Evolutionary conservation across 2,329 filamentous ascomycete species (phyloP).

Genomic region (Cercospora berteroae): DNA sequence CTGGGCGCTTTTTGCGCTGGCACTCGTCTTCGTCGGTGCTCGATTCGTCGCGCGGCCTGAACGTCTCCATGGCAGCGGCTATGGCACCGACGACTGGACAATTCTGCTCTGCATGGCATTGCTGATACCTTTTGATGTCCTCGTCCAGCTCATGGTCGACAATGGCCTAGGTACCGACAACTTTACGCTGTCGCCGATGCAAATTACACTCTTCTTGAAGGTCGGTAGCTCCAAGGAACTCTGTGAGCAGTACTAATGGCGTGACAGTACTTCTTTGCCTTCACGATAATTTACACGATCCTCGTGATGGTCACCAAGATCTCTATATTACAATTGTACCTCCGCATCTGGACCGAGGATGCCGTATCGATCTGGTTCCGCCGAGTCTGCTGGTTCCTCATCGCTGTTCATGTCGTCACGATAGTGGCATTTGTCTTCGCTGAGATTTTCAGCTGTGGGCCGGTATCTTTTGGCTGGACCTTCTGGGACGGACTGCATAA

Average conservation of each 20-base stretch:
- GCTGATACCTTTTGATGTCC: constrained; percentile 18
- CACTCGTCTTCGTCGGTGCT: constrained; percentile 20
- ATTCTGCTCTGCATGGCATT: constrained; percentile 19
- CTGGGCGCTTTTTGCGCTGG: constrained; percentile 23
- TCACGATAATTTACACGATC: constrained; percentile 24
- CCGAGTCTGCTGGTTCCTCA: constrained; percentile 19
- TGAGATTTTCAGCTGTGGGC: constrained; percentile 21
- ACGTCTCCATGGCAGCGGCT: constrained; percentile 22
- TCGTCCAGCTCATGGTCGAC: constrained; percentile 23
- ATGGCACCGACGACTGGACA: constrained; percentile 26
- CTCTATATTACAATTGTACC: constrained; percentile 23
- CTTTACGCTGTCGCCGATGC: constrained; percentile 18
- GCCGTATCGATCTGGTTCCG: constrained; percentile 24
- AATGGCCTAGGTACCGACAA: constrained; percentile 23
- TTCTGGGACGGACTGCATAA: constrained; percentile 24
- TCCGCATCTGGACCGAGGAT: constrained; percentile 25
- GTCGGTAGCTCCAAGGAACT: constrained; percentile 1
- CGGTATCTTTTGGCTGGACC: constrained; percentile 18
- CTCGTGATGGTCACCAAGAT: constrained; percentile 25
- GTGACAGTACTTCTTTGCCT: constrained; percentile 22
- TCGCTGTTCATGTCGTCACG: constrained; percentile 18
- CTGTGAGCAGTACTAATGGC: not conserved
- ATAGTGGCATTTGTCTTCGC: constrained; percentile 20
- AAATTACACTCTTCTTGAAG: constrained; percentile 22
- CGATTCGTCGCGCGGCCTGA: constrained; percentile 23